Conservation (phyloP, 345 rosid species). For the Bruguiera parviflora region DNA sequence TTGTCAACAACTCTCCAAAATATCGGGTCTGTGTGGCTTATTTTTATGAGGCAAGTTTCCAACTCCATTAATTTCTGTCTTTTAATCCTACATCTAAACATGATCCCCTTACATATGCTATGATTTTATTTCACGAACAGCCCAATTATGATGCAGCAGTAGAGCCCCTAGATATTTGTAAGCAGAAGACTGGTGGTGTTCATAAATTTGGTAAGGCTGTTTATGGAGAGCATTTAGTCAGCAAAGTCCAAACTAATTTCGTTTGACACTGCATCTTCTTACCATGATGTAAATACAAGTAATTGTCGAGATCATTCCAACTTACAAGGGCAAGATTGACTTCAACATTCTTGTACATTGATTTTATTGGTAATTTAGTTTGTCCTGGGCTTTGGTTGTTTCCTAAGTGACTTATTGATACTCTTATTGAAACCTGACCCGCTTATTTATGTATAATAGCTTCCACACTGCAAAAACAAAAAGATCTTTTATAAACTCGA, state of each 20-base stretch:
- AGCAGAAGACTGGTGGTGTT: slow-evolving; percentile 36
- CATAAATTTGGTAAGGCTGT: slow-evolving; percentile 53
- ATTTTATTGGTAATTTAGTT: too few species aligned
- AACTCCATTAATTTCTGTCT: slow-evolving; percentile 1
- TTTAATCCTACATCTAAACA: background rate
- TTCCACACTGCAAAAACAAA: too few species aligned
- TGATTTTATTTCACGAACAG: slow-evolving; percentile 35
- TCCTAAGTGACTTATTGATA: too few species aligned
- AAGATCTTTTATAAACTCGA: too few species aligned
- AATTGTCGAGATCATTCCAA: too few species aligned
- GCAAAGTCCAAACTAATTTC: slow-evolving; percentile 68
- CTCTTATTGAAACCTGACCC: too few species aligned
- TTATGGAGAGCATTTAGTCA: slow-evolving; percentile 80
- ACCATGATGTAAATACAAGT: background rate
- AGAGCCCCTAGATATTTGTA: slow-evolving; percentile 72
- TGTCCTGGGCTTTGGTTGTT: too few species aligned
- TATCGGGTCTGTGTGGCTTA: slow-evolving; percentile 68
- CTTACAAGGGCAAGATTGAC: too few species aligned
- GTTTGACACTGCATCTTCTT: slow-evolving; percentile 11
- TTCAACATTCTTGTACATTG: too few species aligned
- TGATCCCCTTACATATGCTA: background rate
- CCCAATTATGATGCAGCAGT: slow-evolving; percentile 60
- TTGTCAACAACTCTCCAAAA: slow-evolving; percentile 52
- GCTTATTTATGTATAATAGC: too few species aligned
- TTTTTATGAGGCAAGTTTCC: slow-evolving; percentile 65